phyloP scores from a whole-genome alignment of 148 eudicot genomes.

The Rhododendron williamsianum region DNA sequence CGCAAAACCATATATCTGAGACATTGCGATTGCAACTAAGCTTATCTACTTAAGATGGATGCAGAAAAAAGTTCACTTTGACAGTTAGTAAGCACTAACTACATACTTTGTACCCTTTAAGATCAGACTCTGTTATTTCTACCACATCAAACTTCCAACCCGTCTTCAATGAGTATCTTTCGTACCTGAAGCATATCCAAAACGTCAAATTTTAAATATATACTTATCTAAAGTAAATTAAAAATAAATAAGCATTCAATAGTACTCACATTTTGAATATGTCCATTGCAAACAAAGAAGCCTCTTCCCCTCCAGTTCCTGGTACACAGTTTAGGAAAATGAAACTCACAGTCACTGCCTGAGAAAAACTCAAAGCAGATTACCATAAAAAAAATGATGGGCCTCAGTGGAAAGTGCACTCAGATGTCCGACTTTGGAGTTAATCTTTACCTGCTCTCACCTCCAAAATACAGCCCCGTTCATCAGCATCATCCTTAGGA shows the following conservation, averaged over 20 bases:
- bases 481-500: slow-evolving; percentile 95
- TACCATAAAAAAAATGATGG: background rate
- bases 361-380: background rate
- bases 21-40: background rate
- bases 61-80: background rate
- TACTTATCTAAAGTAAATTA: background rate
- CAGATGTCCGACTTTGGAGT: background rate
- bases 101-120: slow-evolving; percentile 80
- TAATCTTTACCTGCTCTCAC: slow-evolving; percentile 75
- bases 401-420: background rate
- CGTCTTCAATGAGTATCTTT: slow-evolving; percentile 66
- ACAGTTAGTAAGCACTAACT: background rate
- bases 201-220: background rate
- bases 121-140: slow-evolving; percentile 63
- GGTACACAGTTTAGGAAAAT: slow-evolving; percentile 16
- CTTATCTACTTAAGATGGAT: slow-evolving; percentile 8
- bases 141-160: slow-evolving; percentile 92
- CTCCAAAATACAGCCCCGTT: slow-evolving; percentile 85
- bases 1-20: background rate
- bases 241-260: background rate
- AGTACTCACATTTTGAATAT: slow-evolving; percentile 73
- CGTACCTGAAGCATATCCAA: slow-evolving; percentile 57
- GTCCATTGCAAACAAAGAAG: slow-evolving; percentile 94
- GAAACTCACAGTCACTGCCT: background rate
- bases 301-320: slow-evolving; percentile 98